Evolutionary conservation across 306 rosid species (phyloP).

Genomic region (Mimosa pudica): DNA sequence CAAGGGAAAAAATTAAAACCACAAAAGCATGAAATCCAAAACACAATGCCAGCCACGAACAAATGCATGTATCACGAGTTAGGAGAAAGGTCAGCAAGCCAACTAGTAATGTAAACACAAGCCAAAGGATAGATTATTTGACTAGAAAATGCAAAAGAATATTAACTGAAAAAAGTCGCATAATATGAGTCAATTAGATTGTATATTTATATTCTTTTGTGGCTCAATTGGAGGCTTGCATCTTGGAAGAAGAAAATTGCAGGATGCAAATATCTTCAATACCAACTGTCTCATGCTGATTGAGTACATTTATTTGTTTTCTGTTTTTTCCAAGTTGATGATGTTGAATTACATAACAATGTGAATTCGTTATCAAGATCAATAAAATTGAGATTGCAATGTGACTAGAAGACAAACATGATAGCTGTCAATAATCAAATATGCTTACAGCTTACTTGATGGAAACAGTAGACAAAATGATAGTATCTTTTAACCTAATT

Average conservation of each 20-base stretch:
- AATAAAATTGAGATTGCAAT: background rate
- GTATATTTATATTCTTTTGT: too few species aligned
- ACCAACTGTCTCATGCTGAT: background rate
- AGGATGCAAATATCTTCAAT: background rate
- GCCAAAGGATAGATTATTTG: too few species aligned
- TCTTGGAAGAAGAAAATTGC: background rate
- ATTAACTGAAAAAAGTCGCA: background rate
- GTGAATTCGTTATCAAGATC: background rate
- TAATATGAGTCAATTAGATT: background rate
- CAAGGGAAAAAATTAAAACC: too few species aligned
- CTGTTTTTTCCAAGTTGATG: background rate
- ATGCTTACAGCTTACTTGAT: background rate
- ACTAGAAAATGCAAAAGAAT: too few species aligned
- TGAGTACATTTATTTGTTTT: background rate
- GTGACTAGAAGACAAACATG: background rate
- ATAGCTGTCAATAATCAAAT: background rate
- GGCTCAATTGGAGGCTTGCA: background rate
- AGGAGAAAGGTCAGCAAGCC: too few species aligned
- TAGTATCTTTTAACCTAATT: background rate
- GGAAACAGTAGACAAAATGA: background rate
- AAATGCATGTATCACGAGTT: too few species aligned
- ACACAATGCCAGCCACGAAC: too few species aligned
- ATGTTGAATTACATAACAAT: background rate
- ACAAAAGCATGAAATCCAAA: too few species aligned
- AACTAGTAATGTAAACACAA: too few species aligned